Conservation (phyloP, 2,329 filamentous ascomycete species). For the Fusarium sp. region DNA sequence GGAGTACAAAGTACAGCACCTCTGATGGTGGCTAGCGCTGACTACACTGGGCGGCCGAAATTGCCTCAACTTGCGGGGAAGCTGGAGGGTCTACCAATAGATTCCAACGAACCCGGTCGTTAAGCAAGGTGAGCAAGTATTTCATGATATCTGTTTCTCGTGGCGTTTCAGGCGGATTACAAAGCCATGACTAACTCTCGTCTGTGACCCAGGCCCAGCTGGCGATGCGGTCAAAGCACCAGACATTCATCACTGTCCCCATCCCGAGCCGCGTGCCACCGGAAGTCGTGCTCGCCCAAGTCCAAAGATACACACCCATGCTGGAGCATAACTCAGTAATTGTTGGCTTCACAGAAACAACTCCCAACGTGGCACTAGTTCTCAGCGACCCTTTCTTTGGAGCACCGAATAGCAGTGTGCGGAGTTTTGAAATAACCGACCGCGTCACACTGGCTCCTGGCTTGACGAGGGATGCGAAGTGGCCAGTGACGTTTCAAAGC, state of each 20-base stretch:
- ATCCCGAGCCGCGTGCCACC: slow-evolving; percentile 34
- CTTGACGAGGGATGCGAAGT: slow-evolving; percentile 18
- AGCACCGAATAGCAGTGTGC: slow-evolving; percentile 15
- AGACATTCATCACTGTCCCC: slow-evolving; percentile 28
- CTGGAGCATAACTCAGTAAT: slow-evolving; percentile 26
- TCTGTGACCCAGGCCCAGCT: not conserved
- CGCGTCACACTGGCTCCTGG: slow-evolving; percentile 23
- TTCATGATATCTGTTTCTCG: not conserved
- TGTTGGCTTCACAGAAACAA: slow-evolving; percentile 21
- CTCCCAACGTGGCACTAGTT: slow-evolving; percentile 17
- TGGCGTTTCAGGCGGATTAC: slow-evolving; percentile 4
- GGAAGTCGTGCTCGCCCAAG: slow-evolving; percentile 34
- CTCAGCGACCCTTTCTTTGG: slow-evolving; percentile 33
- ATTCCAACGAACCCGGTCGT: slow-evolving; percentile 7
- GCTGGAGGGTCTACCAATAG: slow-evolving; percentile 8
- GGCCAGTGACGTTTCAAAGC: slow-evolving; percentile 30
- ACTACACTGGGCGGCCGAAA: slow-evolving; percentile 12
- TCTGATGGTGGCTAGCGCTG: slow-evolving; percentile 11
- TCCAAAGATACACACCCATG: slow-evolving; percentile 33
- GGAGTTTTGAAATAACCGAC: slow-evolving; percentile 18
- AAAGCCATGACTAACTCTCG: slow-evolving; percentile 25
- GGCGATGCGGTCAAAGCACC: slow-evolving; percentile 36
- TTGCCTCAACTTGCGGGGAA: slow-evolving; percentile 29
- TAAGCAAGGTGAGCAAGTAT: slow-evolving; percentile 12
- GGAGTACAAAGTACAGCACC: not conserved